A percentile compares a stretch with the other conserved stretches of the same genome.
Conservation (phyloP, 768 basidiomycete genomes). For the Hypholoma sublateritium region DNA sequence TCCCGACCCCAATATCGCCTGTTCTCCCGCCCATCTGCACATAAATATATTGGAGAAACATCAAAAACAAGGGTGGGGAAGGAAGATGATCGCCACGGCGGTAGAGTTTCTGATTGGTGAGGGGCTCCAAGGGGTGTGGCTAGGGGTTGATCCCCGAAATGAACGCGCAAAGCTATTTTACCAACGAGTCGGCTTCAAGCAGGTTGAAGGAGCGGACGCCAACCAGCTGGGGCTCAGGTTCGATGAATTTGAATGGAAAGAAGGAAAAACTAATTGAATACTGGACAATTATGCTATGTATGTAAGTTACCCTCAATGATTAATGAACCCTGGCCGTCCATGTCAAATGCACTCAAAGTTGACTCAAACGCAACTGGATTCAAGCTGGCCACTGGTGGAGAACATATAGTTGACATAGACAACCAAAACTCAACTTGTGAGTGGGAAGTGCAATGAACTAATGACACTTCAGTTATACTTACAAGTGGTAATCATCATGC, state of each 20-base stretch:
- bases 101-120: conserved; percentile 52
- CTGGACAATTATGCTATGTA: too few species aligned
- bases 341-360: too few species aligned
- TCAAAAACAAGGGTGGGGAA: conserved; percentile 73
- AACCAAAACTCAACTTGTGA: too few species aligned
- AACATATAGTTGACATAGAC: too few species aligned
- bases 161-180: conserved; percentile 61
- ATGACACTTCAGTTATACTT: too few species aligned
- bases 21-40: conserved; percentile 75
- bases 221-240: conserved; percentile 58
- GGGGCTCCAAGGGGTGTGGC: conserved; percentile 57
- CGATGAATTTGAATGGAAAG: conserved; percentile 26
- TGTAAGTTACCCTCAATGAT: too few species aligned
- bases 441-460: too few species aligned
- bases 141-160: conserved; percentile 70
- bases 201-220: conserved; percentile 50
- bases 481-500: too few species aligned
- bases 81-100: conserved; percentile 54
- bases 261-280: too few species aligned
- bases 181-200: conserved; percentile 55
- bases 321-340: too few species aligned
- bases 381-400: too few species aligned
- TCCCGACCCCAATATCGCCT: conserved; percentile 53
- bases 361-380: too few species aligned
- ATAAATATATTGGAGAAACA: conserved; percentile 68